Evolutionary conservation across 306 rosid genomes (phyloP).

Genomic region (Lathyrus tuberosus): DNA sequence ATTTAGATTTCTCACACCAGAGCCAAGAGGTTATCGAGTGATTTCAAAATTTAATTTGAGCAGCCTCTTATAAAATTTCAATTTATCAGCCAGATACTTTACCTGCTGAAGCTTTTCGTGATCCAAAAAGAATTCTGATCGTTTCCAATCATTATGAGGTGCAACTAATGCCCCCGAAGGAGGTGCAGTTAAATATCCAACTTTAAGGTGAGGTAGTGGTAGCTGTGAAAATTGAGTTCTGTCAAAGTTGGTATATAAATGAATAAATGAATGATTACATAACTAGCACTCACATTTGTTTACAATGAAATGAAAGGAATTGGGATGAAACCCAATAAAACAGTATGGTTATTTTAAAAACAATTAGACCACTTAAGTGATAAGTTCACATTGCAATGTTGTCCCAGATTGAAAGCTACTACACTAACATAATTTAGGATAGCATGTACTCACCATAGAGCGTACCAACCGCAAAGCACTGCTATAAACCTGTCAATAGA

Average conservation of each 20-base stretch:
- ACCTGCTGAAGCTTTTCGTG: conserved; percentile 95
- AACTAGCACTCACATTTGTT: conserved; percentile 28
- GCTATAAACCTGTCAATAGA: conserved; percentile 77
- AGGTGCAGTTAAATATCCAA: conserved; percentile 91
- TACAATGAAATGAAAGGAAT: conserved; percentile 30
- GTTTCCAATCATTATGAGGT: conserved; percentile 95
- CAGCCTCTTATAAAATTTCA: conserved; percentile 29
- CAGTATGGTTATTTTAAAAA: conserved; percentile 20
- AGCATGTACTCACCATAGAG: conserved; percentile 79
- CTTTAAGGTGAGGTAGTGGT: conserved; percentile 89
- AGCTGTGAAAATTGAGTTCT: conserved; percentile 63
- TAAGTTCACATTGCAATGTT: conserved; percentile 26
- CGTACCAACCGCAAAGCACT: conserved; percentile 98
- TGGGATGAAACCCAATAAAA: conserved; percentile 27
- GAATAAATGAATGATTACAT: conserved; percentile 30
- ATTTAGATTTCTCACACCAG: conserved; percentile 29
- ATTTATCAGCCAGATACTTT: conserved; percentile 31
- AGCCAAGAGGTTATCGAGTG: conserved; percentile 15
- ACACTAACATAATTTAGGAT: conserved; percentile 25
- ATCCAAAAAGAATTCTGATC: conserved; percentile 80
- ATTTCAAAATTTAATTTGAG: conserved; percentile 19
- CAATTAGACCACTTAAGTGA: conserved; percentile 21
- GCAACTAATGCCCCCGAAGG: conserved; percentile 78
- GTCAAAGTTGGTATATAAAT: conserved; percentile 36
- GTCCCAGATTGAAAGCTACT: conserved; percentile 33